Base-by-base conservation (phyloP, 75 land plant genomes). In the Isoetes taiwanensis region DNA sequence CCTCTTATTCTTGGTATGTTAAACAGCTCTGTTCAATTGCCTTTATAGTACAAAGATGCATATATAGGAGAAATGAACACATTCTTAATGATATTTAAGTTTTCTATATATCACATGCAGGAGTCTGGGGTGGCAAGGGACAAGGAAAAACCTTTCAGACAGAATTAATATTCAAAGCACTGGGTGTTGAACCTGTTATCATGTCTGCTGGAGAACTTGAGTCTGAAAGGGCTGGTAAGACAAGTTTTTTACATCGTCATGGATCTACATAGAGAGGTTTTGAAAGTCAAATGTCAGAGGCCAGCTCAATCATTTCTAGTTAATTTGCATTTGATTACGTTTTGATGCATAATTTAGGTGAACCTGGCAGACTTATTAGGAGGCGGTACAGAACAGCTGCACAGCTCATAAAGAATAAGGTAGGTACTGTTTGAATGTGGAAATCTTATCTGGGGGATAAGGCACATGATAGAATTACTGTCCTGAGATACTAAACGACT, bases 61-160 rank as follows among this genome's bases (percentile, higher is more conserved):
- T n/a, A n/a, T n/a, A n/a, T n/a, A n/a, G n/a, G n/a, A n/a, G n/a
- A n/a, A n/a, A n/a, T n/a, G n/a, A n/a, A n/a, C n/a, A n/a, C n/a
- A n/a, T n/a, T n/a, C n/a, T n/a, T n/a, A n/a, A n/a, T n/a, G n/a
- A n/a, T 46, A 5, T 46, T 46, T 46, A 16, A 19, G 4, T 46
- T 46, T 46, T 23, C 9, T 9, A 37, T 37, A n/a, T n/a, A n/a
- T n/a, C n/a, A n/a, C 23, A 30, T 59, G 24, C 61, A 90, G 96
- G 93, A 56, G 71, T 90, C 29, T 90, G 97, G 97, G 97, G 97
- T 57, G 97, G 97, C 12, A 90, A 90, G 69, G 97, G 97, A 6
- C 97, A 90, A 76, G 97, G 97, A 19, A 90, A 90, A 74, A 58
- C 97, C 25, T 86, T 90, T 64, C 97, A 90, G 59, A 83, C 87